Evolutionary conservation across 2,329 filamentous ascomycete genomes (phyloP), one percentile per base, ranked within the genome.

Genomic region (Aspergillus thermomutatus): DNA sequence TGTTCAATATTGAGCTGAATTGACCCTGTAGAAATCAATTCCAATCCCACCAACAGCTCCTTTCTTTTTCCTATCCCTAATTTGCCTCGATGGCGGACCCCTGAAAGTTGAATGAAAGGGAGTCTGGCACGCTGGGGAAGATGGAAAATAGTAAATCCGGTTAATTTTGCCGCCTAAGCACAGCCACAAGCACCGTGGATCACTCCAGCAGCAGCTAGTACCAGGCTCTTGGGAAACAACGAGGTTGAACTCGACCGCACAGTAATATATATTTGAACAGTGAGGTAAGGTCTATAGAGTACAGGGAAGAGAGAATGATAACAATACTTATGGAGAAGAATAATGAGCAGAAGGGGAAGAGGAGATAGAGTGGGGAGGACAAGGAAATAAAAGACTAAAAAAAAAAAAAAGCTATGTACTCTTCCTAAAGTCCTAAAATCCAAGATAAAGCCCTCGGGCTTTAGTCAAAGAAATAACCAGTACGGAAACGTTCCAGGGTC

Each of bases 271-370:
- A 21, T 45, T 21, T 17, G 0, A 23, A 17, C 9, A 23, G 11
- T 11, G 11, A 46, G 2, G 11, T 23, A 25, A 21, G n/a, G 40
- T 34, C 19, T 23, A 19, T 34, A 11, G 28, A 52, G 40, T 19
- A 14, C 34, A 52, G 46, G 46, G 46, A 46, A 48, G 40, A 52
- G 17, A 48, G 26, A 48, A 54, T 45, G 17, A 47, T 34, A 57
- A 56, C 53, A 50, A 54, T 51, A 54, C 49, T 62, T 61, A 55
- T 54, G 54, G 54, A 56, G 50, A 49, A 47, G 48, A 53, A 49
- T 53, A 53, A 49, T 53, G 28, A 48, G 54, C 49, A 21, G 25
- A 41, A 51, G 41, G 26, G 40, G 50, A 57, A 58, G 45, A 37
- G 31, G 14, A 37, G 6, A 37, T 17, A 7, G 31, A 17, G 31